Percentiles rank a stretch among this genome's conserved stretches.
These are phyloP conservation scores for Trebouxia sp. DNA, from an alignment of 139 green algal genomes.

Conservation along the genomic window DNA sequence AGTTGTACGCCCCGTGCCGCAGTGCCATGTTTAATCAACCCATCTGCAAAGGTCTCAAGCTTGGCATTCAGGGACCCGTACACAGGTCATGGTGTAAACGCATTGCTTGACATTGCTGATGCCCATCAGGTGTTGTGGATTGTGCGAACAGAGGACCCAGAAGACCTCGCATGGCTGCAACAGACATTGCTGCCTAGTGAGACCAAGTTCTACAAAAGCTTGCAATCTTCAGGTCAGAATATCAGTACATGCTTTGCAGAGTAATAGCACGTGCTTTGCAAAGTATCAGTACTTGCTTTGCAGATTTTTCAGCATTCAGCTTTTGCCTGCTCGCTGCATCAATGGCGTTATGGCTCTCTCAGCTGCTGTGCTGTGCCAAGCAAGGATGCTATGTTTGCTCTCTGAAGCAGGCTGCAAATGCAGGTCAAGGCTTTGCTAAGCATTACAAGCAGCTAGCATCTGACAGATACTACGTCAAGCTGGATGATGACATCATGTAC, in stretches of 20 bases:
- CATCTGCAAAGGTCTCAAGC: too few species aligned
- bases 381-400: too few species aligned
- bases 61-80: too few species aligned
- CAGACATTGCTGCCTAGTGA: conserved; percentile 1
- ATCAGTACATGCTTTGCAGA: not conserved
- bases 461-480: not conserved
- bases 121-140: conserved; percentile 14
- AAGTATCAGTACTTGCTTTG: not conserved
- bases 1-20: too few species aligned
- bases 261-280: too few species aligned
- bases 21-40: too few species aligned
- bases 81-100: too few species aligned
- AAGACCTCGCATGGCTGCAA: not conserved
- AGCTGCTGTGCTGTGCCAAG: too few species aligned
- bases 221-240: not conserved
- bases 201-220: not conserved
- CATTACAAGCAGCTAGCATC: not conserved
- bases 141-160: not conserved
- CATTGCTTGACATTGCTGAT: too few species aligned
- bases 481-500: not conserved
- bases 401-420: not conserved
- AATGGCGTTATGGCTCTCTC: too few species aligned
- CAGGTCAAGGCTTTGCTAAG: not conserved
- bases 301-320: too few species aligned
- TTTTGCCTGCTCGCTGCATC: too few species aligned